Base-by-base conservation (phyloP, 768 basidiomycete species). In the Roridomyces roridus region DNA sequence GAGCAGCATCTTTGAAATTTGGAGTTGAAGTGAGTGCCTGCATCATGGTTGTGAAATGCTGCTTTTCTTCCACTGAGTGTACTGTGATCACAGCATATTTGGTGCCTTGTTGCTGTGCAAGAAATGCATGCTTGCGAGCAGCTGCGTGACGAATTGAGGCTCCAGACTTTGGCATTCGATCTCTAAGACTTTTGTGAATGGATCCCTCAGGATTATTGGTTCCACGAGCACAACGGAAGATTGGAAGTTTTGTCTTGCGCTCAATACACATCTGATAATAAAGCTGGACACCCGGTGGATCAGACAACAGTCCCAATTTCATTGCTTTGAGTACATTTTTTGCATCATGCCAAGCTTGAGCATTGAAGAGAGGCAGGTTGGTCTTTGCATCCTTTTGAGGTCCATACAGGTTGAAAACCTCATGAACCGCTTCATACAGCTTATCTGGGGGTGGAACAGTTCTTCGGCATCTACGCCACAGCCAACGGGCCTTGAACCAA, bases 101-200 rank as follows among this genome's bases (percentile, higher is more conserved):
- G 2, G 58, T 55, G 12, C 58, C 58, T 24, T 60, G 58, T 18
- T 49, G 21, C n/a, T n/a, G 10, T 14, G 58, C 58, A 14, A 60
- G 58, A 37, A 44, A 55, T 12, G 46, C 8, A 36, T 60, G 48
- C 29, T n/a, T 43, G 23, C 55, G 48, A 10, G 39, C n/a, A 37
- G 11, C 21, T 26, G 48, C 55, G 45, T 57, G 48, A 23, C 42
- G 10, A 6, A 57, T 20, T 15, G 48, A 50, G 5, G 20, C 26
- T 1, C 55, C 55, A 18, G 55, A 57, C 15, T 50, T 57, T 18
- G 55, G 47, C 55, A 57, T 57, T 26, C 42, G 42, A 6, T 4
- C 41, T n/a, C 42, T 10, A 2, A 57, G 14, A 2, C 6, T 21
- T 6, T 36, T 18, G 24, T 57, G 55, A 1, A 57, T 20, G 15